A percentile compares a stretch with the other conserved stretches of the same genome.
phyloP scores from a whole-genome alignment of 2,329 filamentous ascomycete species.

The Capronia americana region DNA sequence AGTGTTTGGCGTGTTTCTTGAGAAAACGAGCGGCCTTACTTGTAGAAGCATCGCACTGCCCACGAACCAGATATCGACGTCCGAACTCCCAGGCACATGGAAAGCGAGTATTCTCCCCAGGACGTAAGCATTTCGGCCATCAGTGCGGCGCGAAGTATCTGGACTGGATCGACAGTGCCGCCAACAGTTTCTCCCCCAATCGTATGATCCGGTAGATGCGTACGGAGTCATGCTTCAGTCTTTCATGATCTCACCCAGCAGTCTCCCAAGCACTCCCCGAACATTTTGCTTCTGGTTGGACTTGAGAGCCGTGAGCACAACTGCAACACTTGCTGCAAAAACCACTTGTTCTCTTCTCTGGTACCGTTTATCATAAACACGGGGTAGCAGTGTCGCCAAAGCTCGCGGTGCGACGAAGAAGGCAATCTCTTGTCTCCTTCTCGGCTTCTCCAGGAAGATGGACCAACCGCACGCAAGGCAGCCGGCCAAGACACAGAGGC shows the following conservation, averaged over 20 bases:
- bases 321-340: constrained; percentile 39
- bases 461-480: constrained; percentile 83
- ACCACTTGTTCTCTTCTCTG: constrained; percentile 40
- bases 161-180: neutral
- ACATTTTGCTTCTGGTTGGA: constrained; percentile 25
- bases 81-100: neutral
- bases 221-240: constrained; percentile 24
- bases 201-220: neutral
- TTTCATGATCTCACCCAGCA: constrained; percentile 36
- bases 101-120: neutral
- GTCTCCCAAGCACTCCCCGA: constrained; percentile 37
- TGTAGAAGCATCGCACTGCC: neutral
- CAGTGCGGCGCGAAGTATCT: neutral
- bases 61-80: neutral
- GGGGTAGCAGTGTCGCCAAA: constrained; percentile 74
- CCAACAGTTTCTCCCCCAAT: neutral
- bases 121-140: neutral
- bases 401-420: constrained; percentile 83
- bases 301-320: constrained; percentile 31
- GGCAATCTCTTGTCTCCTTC: constrained; percentile 74
- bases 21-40: too few species aligned
- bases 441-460: constrained; percentile 71
- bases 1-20: too few species aligned
- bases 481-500: constrained; percentile 72
- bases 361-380: constrained; percentile 65